Conservation (phyloP, 1,139 yeast species). For the Taphrina wiesneri region DNA sequence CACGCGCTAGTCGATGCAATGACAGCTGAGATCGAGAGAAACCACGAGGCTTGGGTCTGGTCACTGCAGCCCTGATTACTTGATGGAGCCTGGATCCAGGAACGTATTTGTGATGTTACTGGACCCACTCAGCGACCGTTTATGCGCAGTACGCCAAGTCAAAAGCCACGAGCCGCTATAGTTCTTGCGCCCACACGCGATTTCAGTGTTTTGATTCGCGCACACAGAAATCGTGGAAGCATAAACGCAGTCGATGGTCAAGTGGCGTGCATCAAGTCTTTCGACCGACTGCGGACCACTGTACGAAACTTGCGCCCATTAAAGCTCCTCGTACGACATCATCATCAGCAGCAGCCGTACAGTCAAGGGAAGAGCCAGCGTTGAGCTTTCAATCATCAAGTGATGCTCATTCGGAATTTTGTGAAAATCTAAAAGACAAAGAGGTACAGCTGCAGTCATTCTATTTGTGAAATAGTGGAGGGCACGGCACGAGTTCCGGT, state of each 20-base stretch:
- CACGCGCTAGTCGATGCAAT: background rate
- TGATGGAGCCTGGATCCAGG: background rate
- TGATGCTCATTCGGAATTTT: background rate
- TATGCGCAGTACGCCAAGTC: background rate
- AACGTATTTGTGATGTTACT: background rate
- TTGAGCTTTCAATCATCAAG: background rate
- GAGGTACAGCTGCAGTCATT: background rate
- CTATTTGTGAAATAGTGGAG: background rate
- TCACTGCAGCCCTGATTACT: constrained; percentile 1
- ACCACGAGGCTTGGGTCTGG: background rate
- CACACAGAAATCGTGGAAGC: background rate
- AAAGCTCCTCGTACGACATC: background rate
- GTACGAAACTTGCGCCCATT: background rate
- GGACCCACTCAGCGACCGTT: background rate
- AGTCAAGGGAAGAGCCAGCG: background rate
- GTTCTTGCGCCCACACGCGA: background rate
- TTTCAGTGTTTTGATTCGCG: background rate
- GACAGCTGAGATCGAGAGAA: background rate
- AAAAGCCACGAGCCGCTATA: background rate
- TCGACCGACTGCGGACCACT: no score
- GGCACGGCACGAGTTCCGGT: background rate
- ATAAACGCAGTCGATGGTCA: background rate
- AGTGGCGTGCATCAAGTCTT: background rate
- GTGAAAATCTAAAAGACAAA: background rate
- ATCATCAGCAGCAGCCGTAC: background rate